A percentile compares a stretch with the other conserved stretches of the same genome.
These are phyloP conservation scores for Zostera marina DNA, from an alignment of 116 monocot species.

Conservation along the genomic window DNA sequence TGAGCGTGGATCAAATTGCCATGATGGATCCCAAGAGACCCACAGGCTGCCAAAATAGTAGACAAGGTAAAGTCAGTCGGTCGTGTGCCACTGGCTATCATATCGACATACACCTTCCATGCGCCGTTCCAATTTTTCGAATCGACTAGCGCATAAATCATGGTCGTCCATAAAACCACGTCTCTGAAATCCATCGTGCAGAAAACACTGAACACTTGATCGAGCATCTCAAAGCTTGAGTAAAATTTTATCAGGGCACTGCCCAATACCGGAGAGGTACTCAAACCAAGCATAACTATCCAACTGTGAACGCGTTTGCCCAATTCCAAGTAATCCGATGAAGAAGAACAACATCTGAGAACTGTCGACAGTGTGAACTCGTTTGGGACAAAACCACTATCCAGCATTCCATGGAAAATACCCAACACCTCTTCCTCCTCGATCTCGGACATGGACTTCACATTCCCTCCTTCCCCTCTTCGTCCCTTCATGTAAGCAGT, in stretches of 20 bases:
- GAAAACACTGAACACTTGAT: slow-evolving; percentile 24
- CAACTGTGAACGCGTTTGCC: slow-evolving; percentile 27
- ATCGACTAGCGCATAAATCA: slow-evolving; percentile 45
- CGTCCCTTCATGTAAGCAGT: slow-evolving; percentile 23
- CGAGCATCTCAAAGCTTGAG: slow-evolving; percentile 13
- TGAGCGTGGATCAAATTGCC: slow-evolving; percentile 52
- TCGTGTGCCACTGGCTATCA: slow-evolving; percentile 17
- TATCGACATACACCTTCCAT: slow-evolving; percentile 23
- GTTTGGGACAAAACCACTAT: slow-evolving; percentile 18
- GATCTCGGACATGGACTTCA: not conserved
- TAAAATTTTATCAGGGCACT: slow-evolving; percentile 44
- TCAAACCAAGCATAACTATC: slow-evolving; percentile 22
- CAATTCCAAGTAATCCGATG: slow-evolving; percentile 4
- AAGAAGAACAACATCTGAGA: slow-evolving; percentile 27
- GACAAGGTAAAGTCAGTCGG: slow-evolving; percentile 68
- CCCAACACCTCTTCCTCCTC: slow-evolving; percentile 20
- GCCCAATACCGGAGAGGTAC: slow-evolving; percentile 18
- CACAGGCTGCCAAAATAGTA: slow-evolving; percentile 37
- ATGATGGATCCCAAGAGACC: slow-evolving; percentile 7
- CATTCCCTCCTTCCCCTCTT: slow-evolving; percentile 8
- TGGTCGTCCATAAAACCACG: slow-evolving; percentile 47
- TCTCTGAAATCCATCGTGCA: slow-evolving; percentile 21
- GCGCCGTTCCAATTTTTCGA: slow-evolving; percentile 24
- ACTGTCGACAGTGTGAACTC: slow-evolving; percentile 48
- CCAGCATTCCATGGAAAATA: slow-evolving; percentile 29